A percentile compares a stretch with the other conserved stretches of the same genome.
Evolutionary conservation across 257 asterid genomes (phyloP).

Genomic region (Dorcoceras hygrometricum): DNA sequence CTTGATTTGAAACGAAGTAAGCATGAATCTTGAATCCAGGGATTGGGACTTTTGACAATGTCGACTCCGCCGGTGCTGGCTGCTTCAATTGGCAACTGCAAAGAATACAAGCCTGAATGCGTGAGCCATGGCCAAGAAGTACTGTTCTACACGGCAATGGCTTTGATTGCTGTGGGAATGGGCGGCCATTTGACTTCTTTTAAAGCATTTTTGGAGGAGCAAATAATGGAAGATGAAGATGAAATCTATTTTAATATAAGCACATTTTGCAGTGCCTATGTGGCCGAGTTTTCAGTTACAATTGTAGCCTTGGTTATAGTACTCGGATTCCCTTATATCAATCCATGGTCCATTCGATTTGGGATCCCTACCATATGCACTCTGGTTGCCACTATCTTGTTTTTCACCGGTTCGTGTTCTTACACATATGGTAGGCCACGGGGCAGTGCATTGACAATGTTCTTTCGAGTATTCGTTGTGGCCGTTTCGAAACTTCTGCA

Average conservation of each 20-base stretch:
- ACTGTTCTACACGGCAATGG: slow-evolving; percentile 32
- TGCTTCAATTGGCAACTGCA: slow-evolving; percentile 29
- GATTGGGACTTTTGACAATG: slow-evolving; percentile 37
- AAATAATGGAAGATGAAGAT: slow-evolving; percentile 13
- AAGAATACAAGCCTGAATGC: slow-evolving; percentile 35
- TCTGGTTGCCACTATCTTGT: slow-evolving; percentile 31
- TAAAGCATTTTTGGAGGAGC: slow-evolving; percentile 34
- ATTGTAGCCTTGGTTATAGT: slow-evolving; percentile 27
- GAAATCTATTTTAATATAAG: not conserved
- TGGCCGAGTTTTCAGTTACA: slow-evolving; percentile 18
- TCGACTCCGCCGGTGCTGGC: slow-evolving; percentile 45
- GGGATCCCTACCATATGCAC: slow-evolving; percentile 40
- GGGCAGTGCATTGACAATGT: slow-evolving; percentile 35
- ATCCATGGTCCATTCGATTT: slow-evolving; percentile 39
- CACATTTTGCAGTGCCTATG: slow-evolving; percentile 24
- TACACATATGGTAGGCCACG: slow-evolving; percentile 23
- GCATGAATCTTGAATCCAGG: slow-evolving; percentile 22
- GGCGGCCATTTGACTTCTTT: slow-evolving; percentile 33
- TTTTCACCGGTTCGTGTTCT: slow-evolving; percentile 32
- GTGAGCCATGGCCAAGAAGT: slow-evolving; percentile 29
- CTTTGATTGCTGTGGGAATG: slow-evolving; percentile 37
- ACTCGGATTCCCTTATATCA: slow-evolving; percentile 30
- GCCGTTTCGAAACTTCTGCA: slow-evolving; percentile 25
- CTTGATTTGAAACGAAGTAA: no score
- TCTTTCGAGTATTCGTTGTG: slow-evolving; percentile 32